Conservation (phyloP, 2,329 filamentous ascomycete genomes). For the Ophiosphaerella narmari region DNA sequence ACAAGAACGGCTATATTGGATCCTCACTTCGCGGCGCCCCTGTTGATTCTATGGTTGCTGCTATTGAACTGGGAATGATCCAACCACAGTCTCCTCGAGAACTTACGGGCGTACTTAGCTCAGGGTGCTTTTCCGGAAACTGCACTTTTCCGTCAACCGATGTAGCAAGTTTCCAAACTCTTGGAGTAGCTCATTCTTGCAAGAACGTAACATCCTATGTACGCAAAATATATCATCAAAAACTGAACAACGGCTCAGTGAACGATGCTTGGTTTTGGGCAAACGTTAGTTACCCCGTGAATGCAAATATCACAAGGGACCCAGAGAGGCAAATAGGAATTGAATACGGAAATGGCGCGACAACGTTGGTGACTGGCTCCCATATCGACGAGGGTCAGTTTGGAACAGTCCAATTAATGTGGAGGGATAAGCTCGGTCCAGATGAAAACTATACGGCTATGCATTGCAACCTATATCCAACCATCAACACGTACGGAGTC, state of each 20-base stretch:
- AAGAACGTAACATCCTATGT: background rate
- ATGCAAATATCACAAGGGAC: background rate
- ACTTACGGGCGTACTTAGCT: too few relatives aligned
- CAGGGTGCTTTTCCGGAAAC: too few relatives aligned
- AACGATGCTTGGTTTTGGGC: background rate
- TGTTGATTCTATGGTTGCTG: too few relatives aligned
- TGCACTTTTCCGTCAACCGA: background rate
- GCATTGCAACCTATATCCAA: slow-evolving; percentile 7
- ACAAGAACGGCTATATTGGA: too few relatives aligned
- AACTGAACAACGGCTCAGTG: background rate
- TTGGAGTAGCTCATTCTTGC: background rate
- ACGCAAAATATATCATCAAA: background rate
- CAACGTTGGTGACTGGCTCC: too few relatives aligned
- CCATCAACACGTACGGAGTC: slow-evolving; percentile 6
- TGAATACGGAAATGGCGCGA: too few relatives aligned
- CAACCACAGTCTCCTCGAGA: too few relatives aligned
- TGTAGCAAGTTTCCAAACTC: background rate
- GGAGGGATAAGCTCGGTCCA: background rate
- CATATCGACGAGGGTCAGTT: background rate
- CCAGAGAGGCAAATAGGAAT: too few relatives aligned
- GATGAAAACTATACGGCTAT: background rate
- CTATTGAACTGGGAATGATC: too few relatives aligned
- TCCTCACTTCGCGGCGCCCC: too few relatives aligned
- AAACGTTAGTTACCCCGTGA: background rate
- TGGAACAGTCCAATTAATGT: background rate